Conservation (phyloP, 1,284 basidiomycete genomes). For the Coniophora puteana region DNA sequence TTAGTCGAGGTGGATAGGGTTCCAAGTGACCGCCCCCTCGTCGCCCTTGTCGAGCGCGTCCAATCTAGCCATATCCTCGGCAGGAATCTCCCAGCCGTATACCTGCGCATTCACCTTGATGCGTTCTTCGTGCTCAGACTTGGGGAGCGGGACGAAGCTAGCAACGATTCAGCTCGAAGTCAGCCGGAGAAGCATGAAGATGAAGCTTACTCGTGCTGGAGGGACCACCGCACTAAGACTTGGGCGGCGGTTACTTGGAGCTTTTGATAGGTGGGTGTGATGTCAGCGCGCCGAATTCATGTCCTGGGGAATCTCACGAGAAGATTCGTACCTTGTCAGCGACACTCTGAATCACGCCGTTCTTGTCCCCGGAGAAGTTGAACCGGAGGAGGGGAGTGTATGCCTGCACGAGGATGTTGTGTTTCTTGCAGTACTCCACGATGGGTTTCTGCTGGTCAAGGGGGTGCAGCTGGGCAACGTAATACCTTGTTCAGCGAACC, state of each 20-base stretch:
- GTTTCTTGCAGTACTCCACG: slow-evolving; percentile 37
- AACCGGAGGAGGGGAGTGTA: slow-evolving; percentile 55
- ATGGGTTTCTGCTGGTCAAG: slow-evolving; percentile 52
- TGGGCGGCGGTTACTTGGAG: slow-evolving; percentile 53
- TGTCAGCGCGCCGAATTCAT: not conserved
- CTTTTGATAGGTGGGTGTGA: no score
- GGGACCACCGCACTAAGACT: slow-evolving; percentile 65
- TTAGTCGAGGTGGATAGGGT: slow-evolving; percentile 26
- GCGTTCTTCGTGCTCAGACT: slow-evolving; percentile 33
- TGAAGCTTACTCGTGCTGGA: slow-evolving; percentile 52
- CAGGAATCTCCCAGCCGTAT: slow-evolving; percentile 35
- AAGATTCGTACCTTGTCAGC: slow-evolving; percentile 38
- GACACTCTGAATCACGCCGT: slow-evolving; percentile 38
- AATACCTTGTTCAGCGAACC: slow-evolving; percentile 1
- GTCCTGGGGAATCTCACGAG: no score
- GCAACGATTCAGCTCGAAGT: not conserved
- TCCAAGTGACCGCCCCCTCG: slow-evolving; percentile 35
- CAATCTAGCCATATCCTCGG: slow-evolving; percentile 32
- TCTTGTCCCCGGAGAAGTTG: slow-evolving; percentile 32
- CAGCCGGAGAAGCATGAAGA: slow-evolving; percentile 1
- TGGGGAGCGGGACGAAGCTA: slow-evolving; percentile 35
- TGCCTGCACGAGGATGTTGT: slow-evolving; percentile 47
- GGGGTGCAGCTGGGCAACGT: slow-evolving; percentile 39
- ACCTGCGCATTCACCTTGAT: slow-evolving; percentile 38
- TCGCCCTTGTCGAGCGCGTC: slow-evolving; percentile 34